These are phyloP conservation scores for Fusarium sp. DNA, from an alignment of 2,329 filamentous ascomycete species.

Conservation along the genomic window DNA sequence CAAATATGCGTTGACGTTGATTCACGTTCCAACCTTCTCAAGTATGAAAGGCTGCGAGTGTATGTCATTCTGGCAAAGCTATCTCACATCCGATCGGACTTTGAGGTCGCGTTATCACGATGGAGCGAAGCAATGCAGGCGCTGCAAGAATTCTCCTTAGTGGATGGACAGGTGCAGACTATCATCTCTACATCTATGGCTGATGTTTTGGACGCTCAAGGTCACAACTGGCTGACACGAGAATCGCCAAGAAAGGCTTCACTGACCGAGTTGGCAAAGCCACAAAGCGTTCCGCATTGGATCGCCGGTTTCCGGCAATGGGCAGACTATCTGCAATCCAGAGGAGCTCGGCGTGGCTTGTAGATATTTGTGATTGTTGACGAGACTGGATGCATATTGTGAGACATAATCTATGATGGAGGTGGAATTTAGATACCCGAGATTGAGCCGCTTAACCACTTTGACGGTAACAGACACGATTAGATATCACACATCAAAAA, in stretches of 20 bases:
- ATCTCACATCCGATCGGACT: constrained; percentile 36
- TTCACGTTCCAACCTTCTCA: constrained; percentile 35
- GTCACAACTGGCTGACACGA: constrained; percentile 40
- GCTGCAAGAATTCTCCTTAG: constrained; percentile 37
- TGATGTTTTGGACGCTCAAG: constrained; percentile 41
- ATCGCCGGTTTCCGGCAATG: constrained; percentile 43
- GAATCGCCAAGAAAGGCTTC: constrained; percentile 41
- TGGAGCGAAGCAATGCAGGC: constrained; percentile 44
- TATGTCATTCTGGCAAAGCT: constrained; percentile 41
- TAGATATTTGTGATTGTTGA: constrained; percentile 15
- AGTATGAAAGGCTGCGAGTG: constrained; percentile 40
- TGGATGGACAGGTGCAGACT: constrained; percentile 38
- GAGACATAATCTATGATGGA: constrained; percentile 7
- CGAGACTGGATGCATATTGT: constrained; percentile 5
- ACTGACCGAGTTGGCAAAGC: constrained; percentile 38
- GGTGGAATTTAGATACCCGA: constrained; percentile 38
- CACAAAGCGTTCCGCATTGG: constrained; percentile 41
- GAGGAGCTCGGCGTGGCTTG: constrained; percentile 8
- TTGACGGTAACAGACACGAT: neutral
- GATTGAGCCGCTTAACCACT: constrained; percentile 8
- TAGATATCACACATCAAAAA: constrained; percentile 2
- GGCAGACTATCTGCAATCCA: constrained; percentile 38
- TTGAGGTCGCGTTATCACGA: constrained; percentile 34
- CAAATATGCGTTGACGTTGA: constrained; percentile 33
- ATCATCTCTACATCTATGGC: constrained; percentile 41